phyloP scores from a whole-genome alignment of 2,329 filamentous ascomycete genomes.

The Penicillium glabrum region DNA sequence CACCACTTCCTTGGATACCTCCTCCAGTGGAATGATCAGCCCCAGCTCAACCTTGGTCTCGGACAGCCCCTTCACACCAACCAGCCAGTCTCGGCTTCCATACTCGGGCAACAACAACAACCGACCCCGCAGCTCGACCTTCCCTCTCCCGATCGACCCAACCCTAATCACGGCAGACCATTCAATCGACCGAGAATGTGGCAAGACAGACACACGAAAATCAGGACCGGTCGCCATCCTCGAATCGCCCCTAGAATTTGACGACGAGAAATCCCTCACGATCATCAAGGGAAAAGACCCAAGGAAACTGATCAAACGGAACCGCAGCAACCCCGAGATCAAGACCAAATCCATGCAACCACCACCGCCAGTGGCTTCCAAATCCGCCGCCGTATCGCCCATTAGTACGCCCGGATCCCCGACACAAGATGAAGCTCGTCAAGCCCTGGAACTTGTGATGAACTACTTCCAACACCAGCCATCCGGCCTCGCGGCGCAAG shows the following conservation, averaged over 20 bases:
- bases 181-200: slow-evolving; percentile 55
- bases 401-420: slow-evolving; percentile 65
- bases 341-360: slow-evolving; percentile 44
- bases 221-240: slow-evolving; percentile 44
- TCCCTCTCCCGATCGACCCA: slow-evolving; percentile 62
- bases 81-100: slow-evolving; percentile 51
- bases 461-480: slow-evolving; percentile 75
- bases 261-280: slow-evolving; percentile 44
- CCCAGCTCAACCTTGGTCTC: slow-evolving; percentile 78
- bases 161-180: slow-evolving; percentile 50
- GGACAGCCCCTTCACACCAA: slow-evolving; percentile 67
- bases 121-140: slow-evolving; percentile 82
- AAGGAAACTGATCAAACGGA: slow-evolving; percentile 41
- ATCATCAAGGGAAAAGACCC: slow-evolving; percentile 27
- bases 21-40: slow-evolving; percentile 69
- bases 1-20: slow-evolving; percentile 66
- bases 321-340: slow-evolving; percentile 47
- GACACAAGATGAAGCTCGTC: slow-evolving; percentile 80
- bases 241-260: slow-evolving; percentile 52
- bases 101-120: slow-evolving; percentile 56
- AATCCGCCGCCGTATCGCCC: slow-evolving; percentile 46
- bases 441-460: slow-evolving; percentile 78
- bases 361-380: slow-evolving; percentile 30
- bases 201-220: slow-evolving; percentile 50
- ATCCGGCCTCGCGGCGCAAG: slow-evolving; percentile 70